These are phyloP conservation scores for Fusarium verrucosum DNA, from an alignment of 2,329 filamentous ascomycete species.

Conservation along the genomic window DNA sequence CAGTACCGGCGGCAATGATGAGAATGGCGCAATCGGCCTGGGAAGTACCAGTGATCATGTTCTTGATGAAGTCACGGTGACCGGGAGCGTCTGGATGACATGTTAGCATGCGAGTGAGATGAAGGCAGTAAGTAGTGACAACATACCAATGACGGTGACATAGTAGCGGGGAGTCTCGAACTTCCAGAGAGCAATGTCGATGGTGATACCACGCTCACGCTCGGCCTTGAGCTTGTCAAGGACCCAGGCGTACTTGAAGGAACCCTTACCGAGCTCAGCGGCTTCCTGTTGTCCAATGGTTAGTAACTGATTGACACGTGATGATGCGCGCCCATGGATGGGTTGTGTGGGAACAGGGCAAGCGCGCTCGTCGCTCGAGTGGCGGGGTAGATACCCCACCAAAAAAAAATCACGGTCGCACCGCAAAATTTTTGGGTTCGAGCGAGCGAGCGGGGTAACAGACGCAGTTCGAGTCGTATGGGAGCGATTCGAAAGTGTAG, in stretches of 20 bases:
- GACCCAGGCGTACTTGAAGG: conserved; percentile 99
- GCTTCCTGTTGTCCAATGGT: conserved; percentile 75
- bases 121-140: not conserved
- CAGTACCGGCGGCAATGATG: conserved; percentile 99
- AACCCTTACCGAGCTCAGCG: conserved; percentile 99
- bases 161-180: conserved; percentile 99
- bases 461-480: conserved; percentile 15
- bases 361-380: conserved; percentile 17
- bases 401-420: conserved; percentile 21
- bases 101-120: conserved; percentile 20
- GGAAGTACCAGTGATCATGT: conserved; percentile 99
- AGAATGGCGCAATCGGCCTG: conserved; percentile 99
- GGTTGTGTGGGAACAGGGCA: conserved; percentile 14
- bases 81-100: conserved; percentile 83
- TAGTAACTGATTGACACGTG: conserved; percentile 29
- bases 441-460: conserved; percentile 21
- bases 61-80: conserved; percentile 99
- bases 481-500: conserved; percentile 17
- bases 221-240: conserved; percentile 99
- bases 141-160: conserved; percentile 94
- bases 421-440: conserved; percentile 32
- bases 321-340: conserved; percentile 5
- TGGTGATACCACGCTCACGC: conserved; percentile 99
- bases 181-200: conserved; percentile 99
- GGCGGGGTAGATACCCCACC: conserved; percentile 35